phyloP scores from a whole-genome alignment of 345 rosid genomes.

The Ceriops tagal region DNA sequence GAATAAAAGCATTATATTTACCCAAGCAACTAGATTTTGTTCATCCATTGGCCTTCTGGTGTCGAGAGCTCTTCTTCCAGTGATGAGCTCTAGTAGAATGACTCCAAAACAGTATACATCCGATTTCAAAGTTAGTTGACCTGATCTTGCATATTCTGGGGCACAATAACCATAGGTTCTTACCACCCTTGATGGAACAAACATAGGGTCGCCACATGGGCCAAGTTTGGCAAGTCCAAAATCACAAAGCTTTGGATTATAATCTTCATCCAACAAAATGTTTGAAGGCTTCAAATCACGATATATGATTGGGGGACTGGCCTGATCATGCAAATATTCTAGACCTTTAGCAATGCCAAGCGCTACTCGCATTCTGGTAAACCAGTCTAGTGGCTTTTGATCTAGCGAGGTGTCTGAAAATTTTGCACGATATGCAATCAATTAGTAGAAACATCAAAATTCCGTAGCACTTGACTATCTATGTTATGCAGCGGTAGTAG shows the following conservation, averaged over 20 bases:
- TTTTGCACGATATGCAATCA: background rate
- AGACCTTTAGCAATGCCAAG: constrained; percentile 62
- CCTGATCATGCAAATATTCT: constrained; percentile 56
- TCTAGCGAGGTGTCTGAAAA: constrained; percentile 34
- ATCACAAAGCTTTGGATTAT: constrained; percentile 52
- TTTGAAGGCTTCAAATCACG: constrained; percentile 65
- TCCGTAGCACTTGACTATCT: too few species aligned
- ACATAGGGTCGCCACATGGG: constrained; percentile 38
- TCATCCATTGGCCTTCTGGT: constrained; percentile 57
- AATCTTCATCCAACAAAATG: constrained; percentile 50
- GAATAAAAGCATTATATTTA: constrained; percentile 17
- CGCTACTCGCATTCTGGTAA: constrained; percentile 56
- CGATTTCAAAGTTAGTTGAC: constrained; percentile 33
- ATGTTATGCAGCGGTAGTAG: too few species aligned
- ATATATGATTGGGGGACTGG: constrained; percentile 51
- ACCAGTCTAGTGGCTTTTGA: constrained; percentile 49
- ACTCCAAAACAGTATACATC: constrained; percentile 71
- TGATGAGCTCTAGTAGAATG: constrained; percentile 63
- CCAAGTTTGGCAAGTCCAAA: constrained; percentile 58
- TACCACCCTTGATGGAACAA: constrained; percentile 46
- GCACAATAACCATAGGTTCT: constrained; percentile 78
- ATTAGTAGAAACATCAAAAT: background rate
- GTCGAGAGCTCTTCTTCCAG: constrained; percentile 68
- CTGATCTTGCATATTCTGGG: constrained; percentile 65
- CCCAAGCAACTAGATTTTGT: constrained; percentile 83